A percentile compares a stretch with the other conserved stretches of the same genome.
phyloP scores from a whole-genome alignment of 129 eudicot genomes.

The Scalesia atractyloides region DNA sequence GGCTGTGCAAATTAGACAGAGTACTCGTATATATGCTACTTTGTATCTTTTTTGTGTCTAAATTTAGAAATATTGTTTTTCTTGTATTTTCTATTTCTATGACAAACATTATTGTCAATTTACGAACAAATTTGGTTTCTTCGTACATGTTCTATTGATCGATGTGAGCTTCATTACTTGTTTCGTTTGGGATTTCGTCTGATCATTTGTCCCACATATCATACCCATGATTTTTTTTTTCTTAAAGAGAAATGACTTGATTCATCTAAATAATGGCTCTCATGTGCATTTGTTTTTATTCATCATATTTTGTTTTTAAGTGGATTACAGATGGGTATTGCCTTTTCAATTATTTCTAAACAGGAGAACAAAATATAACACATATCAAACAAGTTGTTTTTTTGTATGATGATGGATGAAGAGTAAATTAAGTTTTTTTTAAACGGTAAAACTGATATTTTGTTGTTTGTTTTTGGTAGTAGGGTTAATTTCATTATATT shows the following conservation, averaged over 20 bases:
- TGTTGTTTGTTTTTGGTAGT: background rate
- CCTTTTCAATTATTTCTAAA: slow-evolving; percentile 19
- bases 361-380: background rate
- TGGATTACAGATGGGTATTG: slow-evolving; percentile 23
- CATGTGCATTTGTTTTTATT: slow-evolving; percentile 39
- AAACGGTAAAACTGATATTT: too few species aligned
- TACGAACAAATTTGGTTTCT: background rate
- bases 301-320: slow-evolving; percentile 2
- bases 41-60: too few species aligned
- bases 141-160: background rate
- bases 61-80: background rate
- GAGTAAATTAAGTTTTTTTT: background rate
- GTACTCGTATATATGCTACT: too few species aligned
- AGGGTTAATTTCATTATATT: background rate
- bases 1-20: too few species aligned
- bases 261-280: slow-evolving; percentile 19
- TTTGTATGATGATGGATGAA: background rate
- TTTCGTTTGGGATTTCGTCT: slow-evolving; percentile 12
- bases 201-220: background rate
- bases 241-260: slow-evolving; percentile 8
- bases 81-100: background rate
- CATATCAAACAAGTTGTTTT: too few species aligned
- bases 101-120: background rate
- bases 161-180: slow-evolving; percentile 21
- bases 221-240: background rate